Evolutionary conservation across 1,284 basidiomycete species (phyloP), one percentile per base, ranked within the genome.

Genomic region (Leccinum subrobustum): DNA sequence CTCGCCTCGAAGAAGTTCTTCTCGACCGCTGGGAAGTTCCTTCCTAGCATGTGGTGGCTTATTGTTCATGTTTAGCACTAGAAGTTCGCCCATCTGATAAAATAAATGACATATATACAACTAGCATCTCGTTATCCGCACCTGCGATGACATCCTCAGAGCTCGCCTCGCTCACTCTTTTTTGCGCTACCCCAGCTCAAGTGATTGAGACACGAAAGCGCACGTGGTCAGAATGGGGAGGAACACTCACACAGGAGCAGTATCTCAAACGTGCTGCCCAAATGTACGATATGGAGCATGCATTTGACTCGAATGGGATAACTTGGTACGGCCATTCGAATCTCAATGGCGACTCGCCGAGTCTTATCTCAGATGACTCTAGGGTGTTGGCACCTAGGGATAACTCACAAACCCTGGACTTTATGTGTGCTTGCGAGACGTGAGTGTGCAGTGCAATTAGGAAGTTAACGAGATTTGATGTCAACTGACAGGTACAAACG

Each of bases 1-100:
- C 78, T 50, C 64, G 87, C 89, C 79, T 94, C 93, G 65, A 90
- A 89, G 73, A 92, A 92, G 89, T 9, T 95, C 96, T 2, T 92
- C 91, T n/a, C 86, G 95, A 6, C 96, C 92, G 1, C 76, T 98
- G 51, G 93, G 89, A 5, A 85, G 91, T 54, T 93, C 98, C 76
- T 92, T 91, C 76, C 81, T 96, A 57, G 85, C 93, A 12, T 88
- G 88, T 52, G 96, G 96, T 56, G 96, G 96, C 3, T 77, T 97
- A 59, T 83, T 89, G 55, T 98, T 98, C 77, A 95, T 97, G 78
- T 85, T 96, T 57, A 93, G 91, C 47, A 33, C 91, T 89, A 33
- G 96, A 8, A 20, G 44, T 7, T 29, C 9, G 8, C 27, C 33
- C 11, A 0, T 16, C 37, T 6, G 14, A 59, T 59, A 59, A 39